Base-by-base conservation (phyloP, 2,329 filamentous ascomycete genomes). In the Chaetomiaceae sp. region DNA sequence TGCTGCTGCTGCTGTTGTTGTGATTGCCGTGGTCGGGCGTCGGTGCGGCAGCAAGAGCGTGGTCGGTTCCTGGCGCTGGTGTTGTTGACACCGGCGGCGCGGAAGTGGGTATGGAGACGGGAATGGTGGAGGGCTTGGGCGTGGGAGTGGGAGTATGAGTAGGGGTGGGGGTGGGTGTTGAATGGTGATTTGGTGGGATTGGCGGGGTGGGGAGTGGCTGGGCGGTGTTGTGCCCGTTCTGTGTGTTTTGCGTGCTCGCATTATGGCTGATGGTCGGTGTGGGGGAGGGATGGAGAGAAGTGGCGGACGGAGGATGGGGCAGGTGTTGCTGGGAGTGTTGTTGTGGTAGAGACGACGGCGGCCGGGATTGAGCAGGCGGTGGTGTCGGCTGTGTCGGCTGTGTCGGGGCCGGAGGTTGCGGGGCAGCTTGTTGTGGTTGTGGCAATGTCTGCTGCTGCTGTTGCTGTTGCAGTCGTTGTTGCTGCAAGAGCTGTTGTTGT, bases 171-270 rank as follows among this genome's bases (percentile, higher is more conserved):
- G 52, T 49, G 14, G 49, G 52, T 10, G 49, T 50, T 17, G 52
- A 48, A 35, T 54, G 52, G 35, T 54, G 52, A 27, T 54, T 54
- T 9, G 52, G 52, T 6, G 52, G 52, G 24, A 54, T 52, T 8
- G 52, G 47, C 18, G 47, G 49, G 2, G 47, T 35, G 2, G 44
- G 42, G 15, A 52, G 32, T 6, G 49, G 42, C 15, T 42, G 42
- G 20, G 22, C 15, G 30, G 39, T 29, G 36, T 19, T 7, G 22
- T 30, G 29, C 12, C 12, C 29, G 12, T 14, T 15, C 29, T 32
- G 29, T n/a, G n/a, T n/a, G n/a, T n/a, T n/a, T n/a, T n/a, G n/a
- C n/a, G 22, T 24, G 22, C 22, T 24, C 5, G 35, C 18, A 4
- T 45, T 34, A 37, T n/a, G 26, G 42, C n/a, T 17, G 32, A 15